Conservation (phyloP, 2,329 filamentous ascomycete genomes). For the Ustulina deusta region DNA sequence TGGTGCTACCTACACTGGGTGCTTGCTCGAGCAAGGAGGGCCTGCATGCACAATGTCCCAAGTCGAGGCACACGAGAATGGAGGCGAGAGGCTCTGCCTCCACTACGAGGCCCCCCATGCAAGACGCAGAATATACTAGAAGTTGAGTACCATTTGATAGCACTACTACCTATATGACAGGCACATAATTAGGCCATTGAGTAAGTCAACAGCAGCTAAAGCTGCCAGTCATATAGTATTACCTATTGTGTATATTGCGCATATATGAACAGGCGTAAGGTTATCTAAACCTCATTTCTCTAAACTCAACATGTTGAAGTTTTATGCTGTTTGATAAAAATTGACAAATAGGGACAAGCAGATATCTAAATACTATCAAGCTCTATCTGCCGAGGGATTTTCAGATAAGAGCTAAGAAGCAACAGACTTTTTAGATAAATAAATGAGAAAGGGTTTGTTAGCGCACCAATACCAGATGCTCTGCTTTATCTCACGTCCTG, state of each 20-base stretch:
- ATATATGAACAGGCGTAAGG: neutral
- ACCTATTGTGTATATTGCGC: neutral
- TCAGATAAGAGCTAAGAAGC: neutral
- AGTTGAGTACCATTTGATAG: constrained; percentile 2
- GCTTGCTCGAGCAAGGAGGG: constrained; percentile 12
- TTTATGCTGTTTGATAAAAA: neutral
- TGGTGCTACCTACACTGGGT: constrained; percentile 2
- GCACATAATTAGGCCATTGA: constrained; percentile 8
- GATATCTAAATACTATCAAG: neutral
- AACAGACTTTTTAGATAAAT: neutral
- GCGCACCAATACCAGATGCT: neutral
- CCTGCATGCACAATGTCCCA: constrained; percentile 23
- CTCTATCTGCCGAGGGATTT: neutral
- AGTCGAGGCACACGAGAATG: constrained; percentile 23
- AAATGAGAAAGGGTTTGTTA: constrained; percentile 1
- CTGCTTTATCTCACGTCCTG: neutral
- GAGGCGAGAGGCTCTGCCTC: constrained; percentile 39
- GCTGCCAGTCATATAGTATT: constrained; percentile 3
- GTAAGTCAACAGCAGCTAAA: constrained; percentile 1
- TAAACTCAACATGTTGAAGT: neutral
- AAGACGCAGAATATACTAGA: neutral
- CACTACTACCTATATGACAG: constrained; percentile 1
- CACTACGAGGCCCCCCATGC: constrained; percentile 17
- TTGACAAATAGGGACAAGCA: neutral
- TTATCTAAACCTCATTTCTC: constrained; percentile 1